Conservation (phyloP, 2,329 filamentous ascomycete genomes). For the Hypoxylon rubiginosum region DNA sequence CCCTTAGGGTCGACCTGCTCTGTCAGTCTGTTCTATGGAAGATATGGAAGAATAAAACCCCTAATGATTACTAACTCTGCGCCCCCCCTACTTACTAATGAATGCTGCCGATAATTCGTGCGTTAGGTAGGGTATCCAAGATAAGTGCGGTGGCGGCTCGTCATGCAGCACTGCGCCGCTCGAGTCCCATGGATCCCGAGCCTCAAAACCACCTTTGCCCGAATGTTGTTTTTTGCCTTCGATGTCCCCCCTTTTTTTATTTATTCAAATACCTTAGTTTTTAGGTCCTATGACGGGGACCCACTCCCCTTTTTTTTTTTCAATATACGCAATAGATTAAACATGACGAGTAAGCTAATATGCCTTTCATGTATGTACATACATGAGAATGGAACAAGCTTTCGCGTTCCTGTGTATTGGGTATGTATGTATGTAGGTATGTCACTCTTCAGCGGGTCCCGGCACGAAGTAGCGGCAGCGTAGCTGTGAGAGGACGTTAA, state of each 20-base stretch:
- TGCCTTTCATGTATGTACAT: not conserved
- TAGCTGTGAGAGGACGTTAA: not conserved
- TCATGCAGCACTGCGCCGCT: slow-evolving; percentile 1
- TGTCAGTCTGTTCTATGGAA: not conserved
- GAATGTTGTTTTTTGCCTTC: not conserved
- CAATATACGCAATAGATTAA: not conserved
- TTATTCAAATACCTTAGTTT: not conserved
- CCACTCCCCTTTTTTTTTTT: not conserved
- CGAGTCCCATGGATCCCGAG: slow-evolving; percentile 1
- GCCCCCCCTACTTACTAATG: not conserved
- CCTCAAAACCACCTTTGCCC: too few relatives aligned
- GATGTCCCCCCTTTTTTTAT: too few relatives aligned
- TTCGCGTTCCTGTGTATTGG: not conserved
- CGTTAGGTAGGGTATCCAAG: not conserved
- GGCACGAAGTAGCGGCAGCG: not conserved
- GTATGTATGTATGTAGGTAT: slow-evolving; percentile 1
- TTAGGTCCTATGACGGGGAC: not conserved
- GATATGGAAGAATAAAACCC: not conserved
- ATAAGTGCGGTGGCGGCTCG: slow-evolving; percentile 4
- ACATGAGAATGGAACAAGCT: too few relatives aligned
- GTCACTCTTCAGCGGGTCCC: not conserved
- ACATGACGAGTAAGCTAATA: not conserved
- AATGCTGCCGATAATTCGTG: not conserved
- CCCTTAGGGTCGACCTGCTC: not conserved
- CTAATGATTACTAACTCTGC: not conserved